phyloP scores from a whole-genome alignment of 2,329 filamentous ascomycete species.

The Coniochaeta sp. region DNA sequence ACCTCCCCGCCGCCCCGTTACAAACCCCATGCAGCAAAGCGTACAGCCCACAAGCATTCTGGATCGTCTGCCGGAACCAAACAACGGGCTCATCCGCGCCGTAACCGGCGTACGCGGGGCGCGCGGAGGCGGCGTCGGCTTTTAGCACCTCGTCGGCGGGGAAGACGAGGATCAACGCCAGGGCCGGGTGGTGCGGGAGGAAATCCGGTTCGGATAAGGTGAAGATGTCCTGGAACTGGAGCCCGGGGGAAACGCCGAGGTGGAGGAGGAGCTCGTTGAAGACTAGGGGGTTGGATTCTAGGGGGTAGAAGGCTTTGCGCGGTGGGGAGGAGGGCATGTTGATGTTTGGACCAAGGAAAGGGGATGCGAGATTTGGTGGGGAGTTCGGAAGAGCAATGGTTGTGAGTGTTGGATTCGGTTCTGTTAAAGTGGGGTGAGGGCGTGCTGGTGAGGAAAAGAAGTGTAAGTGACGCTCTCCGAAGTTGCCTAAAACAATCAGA shows the following conservation, averaged over 20 bases:
- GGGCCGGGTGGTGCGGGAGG: conserved; percentile 53
- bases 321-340: not conserved
- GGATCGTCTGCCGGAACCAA: conserved; percentile 70
- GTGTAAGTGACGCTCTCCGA: too few relatives aligned
- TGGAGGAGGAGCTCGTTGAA: conserved; percentile 58
- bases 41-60: conserved; percentile 65
- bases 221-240: conserved; percentile 64
- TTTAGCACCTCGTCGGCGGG: conserved; percentile 54
- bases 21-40: conserved; percentile 57
- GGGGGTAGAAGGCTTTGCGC: conserved; percentile 22
- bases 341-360: not conserved
- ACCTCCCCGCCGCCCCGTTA: conserved; percentile 47
- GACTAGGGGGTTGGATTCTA: conserved; percentile 52
- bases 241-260: conserved; percentile 49
- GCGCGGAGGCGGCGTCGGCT: conserved; percentile 23
- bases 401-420: not conserved
- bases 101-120: conserved; percentile 9
- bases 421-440: too few relatives aligned
- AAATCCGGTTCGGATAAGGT: conserved; percentile 61
- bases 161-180: conserved; percentile 64
- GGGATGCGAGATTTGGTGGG: too few relatives aligned
- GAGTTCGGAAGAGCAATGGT: too few relatives aligned
- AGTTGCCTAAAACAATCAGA: too few relatives aligned
- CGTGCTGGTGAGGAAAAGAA: too few relatives aligned
- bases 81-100: conserved; percentile 54